A percentile compares a stretch with the other conserved stretches of the same genome.
These are phyloP conservation scores for Balakata baccata DNA, from an alignment of 345 rosid genomes.

Conservation along the genomic window DNA sequence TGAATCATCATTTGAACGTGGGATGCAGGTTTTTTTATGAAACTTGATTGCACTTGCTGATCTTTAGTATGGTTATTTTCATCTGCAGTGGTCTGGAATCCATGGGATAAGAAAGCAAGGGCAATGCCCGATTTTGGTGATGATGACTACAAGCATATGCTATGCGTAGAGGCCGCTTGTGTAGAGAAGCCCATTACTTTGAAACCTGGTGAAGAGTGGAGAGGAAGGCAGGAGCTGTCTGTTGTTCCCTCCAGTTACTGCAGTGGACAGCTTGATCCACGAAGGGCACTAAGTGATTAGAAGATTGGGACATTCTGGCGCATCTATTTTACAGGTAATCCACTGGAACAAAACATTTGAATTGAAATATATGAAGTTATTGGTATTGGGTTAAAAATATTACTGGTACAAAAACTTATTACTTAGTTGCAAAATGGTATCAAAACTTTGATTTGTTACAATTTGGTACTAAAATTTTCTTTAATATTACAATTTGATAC, in stretches of 20 bases:
- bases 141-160: constrained; percentile 47
- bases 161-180: constrained; percentile 92
- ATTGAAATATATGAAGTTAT: neutral
- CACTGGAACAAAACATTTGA: neutral
- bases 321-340: constrained; percentile 28
- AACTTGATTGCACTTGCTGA: neutral
- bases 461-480: too few species aligned
- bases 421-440: too few species aligned
- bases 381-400: too few species aligned
- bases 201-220: constrained; percentile 61
- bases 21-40: neutral
- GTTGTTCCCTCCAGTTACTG: constrained; percentile 29
- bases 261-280: constrained; percentile 31
- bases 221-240: constrained; percentile 27
- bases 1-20: neutral
- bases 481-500: too few species aligned
- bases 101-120: constrained; percentile 94
- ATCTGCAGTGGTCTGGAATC: constrained; percentile 89
- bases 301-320: constrained; percentile 14
- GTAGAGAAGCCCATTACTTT: constrained; percentile 74
- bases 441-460: too few species aligned
- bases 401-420: too few species aligned
- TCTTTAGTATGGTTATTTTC: neutral
- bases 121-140: constrained; percentile 80
- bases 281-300: neutral